phyloP scores from a whole-genome alignment of 352 stramenopile species.

The Phytophthora syringae region DNA sequence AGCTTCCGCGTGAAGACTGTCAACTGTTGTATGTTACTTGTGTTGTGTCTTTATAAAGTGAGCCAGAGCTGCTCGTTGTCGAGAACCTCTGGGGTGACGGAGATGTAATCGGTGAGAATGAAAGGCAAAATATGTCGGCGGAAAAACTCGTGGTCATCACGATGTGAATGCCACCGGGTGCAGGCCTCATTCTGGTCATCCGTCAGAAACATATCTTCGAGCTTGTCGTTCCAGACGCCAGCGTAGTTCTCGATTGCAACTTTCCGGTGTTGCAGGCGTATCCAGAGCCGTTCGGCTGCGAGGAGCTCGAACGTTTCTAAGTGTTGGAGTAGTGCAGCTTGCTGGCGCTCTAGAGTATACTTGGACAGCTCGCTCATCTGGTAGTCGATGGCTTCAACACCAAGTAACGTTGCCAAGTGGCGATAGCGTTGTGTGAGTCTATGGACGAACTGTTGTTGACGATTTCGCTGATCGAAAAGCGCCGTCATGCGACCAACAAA shows the following conservation, averaged over 20 bases:
- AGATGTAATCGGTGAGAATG: constrained; percentile 34
- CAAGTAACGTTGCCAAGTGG: constrained; percentile 27
- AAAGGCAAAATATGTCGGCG: constrained; percentile 26
- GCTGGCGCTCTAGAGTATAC: constrained; percentile 39
- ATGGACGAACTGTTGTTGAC: constrained; percentile 17
- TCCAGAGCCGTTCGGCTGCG: constrained; percentile 41
- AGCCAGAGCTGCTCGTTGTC: constrained; percentile 34
- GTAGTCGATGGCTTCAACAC: not conserved
- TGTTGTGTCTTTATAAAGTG: constrained; percentile 17
- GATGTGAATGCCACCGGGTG: constrained; percentile 20
- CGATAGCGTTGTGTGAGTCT: constrained; percentile 27
- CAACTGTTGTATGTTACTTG: not conserved
- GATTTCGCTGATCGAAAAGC: constrained; percentile 20
- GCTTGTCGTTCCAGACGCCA: constrained; percentile 12
- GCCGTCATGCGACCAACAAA: constrained; percentile 23
- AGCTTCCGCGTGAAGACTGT: constrained; percentile 9
- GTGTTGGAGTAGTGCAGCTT: constrained; percentile 35
- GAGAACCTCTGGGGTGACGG: constrained; percentile 15
- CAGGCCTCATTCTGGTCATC: constrained; percentile 49
- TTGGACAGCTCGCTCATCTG: constrained; percentile 13
- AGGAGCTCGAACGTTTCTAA: constrained; percentile 42
- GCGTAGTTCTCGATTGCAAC: constrained; percentile 28
- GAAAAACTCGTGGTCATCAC: constrained; percentile 24
- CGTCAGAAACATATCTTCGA: constrained; percentile 37
- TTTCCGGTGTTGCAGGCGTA: constrained; percentile 42